Evolutionary conservation across 2,329 filamentous ascomycete species (phyloP), one percentile per base, ranked within the genome.

Genomic region (Colletotrichum costaricense): DNA sequence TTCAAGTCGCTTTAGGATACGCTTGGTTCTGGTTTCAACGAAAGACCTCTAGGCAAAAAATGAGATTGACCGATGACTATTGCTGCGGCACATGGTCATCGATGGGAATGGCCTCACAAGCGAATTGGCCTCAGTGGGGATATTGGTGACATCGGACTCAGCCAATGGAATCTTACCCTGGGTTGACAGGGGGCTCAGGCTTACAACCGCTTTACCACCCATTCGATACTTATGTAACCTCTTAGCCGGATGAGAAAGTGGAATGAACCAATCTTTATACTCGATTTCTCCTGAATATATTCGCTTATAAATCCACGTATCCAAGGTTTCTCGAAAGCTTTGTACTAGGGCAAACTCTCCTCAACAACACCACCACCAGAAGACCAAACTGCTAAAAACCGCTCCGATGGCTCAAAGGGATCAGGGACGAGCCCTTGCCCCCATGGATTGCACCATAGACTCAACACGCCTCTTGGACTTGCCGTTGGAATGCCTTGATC

Each of bases 111-210:
- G 42, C 42, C 42, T 49, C 42, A 49, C 19, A 22, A n/a, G 42
- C 19, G 7, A 66, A 55, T 46, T 67, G 64, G 64, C 64, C 56
- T 67, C 64, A 67, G 16, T 54, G 28, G 35, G 28, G 55, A 42
- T 38, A 11, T 6, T 16, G 11, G 19, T 33, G 22, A 9, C 16
- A 19, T 42, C 19, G 19, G 22, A 38, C 11, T 9, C 16, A 28
- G n/a, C 33, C 33, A 60, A 60, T 60, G 5, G 4, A 5, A 9
- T 42, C 12, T 38, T 9, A n/a, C 4, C n/a, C 11, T 24, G 22
- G 0, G 5, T 60, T 28, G 57, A 7, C 9, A 38, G 28, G 33
- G 33, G 30, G 14, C 42, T 19, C 22, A 11, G 35, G 6, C 57
- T 33, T 22, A 24, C 7, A 67, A 28, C 26, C 16, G 38, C 22